phyloP scores from a whole-genome alignment of 495 filamentous ascomycete species.

The Penicillium cinerascens region DNA sequence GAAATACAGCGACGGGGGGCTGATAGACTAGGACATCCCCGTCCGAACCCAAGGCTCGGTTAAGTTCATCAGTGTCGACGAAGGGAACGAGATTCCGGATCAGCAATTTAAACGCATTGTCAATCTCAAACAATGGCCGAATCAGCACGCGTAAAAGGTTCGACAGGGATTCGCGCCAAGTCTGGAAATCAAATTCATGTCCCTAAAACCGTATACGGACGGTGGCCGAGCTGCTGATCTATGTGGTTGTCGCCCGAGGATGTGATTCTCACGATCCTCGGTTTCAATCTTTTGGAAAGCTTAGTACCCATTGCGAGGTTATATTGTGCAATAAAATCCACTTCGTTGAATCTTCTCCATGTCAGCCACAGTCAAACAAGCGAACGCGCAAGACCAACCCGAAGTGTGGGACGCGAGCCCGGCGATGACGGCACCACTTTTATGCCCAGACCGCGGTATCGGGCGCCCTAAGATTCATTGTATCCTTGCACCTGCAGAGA shows the following conservation, averaged over 20 bases:
- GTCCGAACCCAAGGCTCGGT: not conserved
- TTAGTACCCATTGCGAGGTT: not conserved
- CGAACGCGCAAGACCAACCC: constrained; percentile 2
- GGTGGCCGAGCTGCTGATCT: constrained; percentile 19
- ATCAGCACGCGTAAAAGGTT: constrained; percentile 10
- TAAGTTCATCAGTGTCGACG: not conserved
- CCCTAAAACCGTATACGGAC: constrained; percentile 2
- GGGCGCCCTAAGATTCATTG: not conserved
- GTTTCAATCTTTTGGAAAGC: not conserved
- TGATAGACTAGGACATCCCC: not conserved
- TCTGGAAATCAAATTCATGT: constrained; percentile 8
- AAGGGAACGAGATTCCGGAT: constrained; percentile 11
- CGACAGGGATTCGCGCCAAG: constrained; percentile 17
- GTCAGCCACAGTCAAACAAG: not conserved
- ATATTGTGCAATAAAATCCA: not conserved
- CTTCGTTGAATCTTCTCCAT: not conserved
- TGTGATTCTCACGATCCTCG: not conserved
- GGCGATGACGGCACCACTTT: constrained; percentile 26
- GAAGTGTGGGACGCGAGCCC: constrained; percentile 24
- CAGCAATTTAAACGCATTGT: constrained; percentile 17
- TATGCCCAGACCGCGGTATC: constrained; percentile 4
- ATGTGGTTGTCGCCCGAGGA: constrained; percentile 9
- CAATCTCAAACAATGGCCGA: constrained; percentile 13
- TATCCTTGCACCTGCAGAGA: constrained; percentile 13
- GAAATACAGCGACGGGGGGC: not conserved